Percentiles rank a stretch among this genome's conserved stretches.
phyloP scores from a whole-genome alignment of 108 stramenopile species.

The Cyclotella distinguenda region DNA sequence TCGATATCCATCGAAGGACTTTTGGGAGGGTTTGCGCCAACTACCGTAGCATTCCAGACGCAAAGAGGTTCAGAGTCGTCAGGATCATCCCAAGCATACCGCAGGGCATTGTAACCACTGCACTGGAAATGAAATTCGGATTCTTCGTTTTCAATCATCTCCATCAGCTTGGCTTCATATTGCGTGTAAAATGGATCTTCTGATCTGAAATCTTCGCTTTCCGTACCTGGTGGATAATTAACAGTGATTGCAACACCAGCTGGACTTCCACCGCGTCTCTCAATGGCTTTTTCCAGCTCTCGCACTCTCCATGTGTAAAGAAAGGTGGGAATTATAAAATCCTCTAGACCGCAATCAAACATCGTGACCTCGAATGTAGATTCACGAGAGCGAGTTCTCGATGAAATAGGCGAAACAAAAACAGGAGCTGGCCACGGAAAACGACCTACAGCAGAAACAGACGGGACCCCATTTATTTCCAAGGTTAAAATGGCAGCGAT shows the following conservation, averaged over 20 bases:
- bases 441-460: constrained; percentile 48
- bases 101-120: constrained; percentile 47
- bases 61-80: constrained; percentile 30
- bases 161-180: constrained; percentile 26
- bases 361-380: constrained; percentile 76
- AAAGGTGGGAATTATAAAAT: constrained; percentile 67
- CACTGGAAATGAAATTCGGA: constrained; percentile 39
- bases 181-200: constrained; percentile 47
- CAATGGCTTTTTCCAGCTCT: constrained; percentile 59
- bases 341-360: constrained; percentile 66
- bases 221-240: constrained; percentile 37
- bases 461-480: constrained; percentile 76
- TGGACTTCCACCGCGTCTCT: constrained; percentile 16
- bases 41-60: constrained; percentile 63
- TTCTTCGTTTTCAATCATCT: constrained; percentile 25
- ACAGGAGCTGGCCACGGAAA: constrained; percentile 75
- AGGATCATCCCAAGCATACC: constrained; percentile 20
- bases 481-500: constrained; percentile 79
- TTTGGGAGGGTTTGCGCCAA: constrained; percentile 17
- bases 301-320: constrained; percentile 55
- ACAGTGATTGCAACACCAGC: constrained; percentile 45
- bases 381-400: constrained; percentile 41
- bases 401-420: constrained; percentile 47
- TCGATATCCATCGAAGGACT: constrained; percentile 53
- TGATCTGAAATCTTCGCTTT: constrained; percentile 13